A percentile compares a stretch with the other conserved stretches of the same genome.
Conservation (phyloP, 2,329 filamentous ascomycete genomes). For the Tolypocladium amazonense region DNA sequence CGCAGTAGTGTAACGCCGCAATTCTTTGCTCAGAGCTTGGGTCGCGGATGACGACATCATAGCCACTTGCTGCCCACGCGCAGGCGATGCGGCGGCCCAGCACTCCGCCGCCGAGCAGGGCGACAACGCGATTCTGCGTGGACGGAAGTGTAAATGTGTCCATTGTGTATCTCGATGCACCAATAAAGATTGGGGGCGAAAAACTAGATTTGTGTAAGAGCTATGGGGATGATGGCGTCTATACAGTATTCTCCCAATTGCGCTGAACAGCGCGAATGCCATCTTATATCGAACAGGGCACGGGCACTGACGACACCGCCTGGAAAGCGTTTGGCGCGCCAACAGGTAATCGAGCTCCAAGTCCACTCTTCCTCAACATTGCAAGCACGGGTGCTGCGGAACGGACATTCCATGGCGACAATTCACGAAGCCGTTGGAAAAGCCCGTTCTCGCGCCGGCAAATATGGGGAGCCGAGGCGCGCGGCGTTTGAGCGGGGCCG, state of each 20-base stretch:
- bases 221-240: background rate
- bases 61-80: constrained; percentile 29
- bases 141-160: background rate
- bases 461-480: background rate
- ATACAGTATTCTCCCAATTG: no score
- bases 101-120: constrained; percentile 29
- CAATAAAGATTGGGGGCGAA: background rate
- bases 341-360: background rate
- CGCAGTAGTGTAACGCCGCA: constrained; percentile 27
- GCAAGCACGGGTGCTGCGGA: background rate
- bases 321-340: background rate
- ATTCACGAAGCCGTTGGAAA: background rate
- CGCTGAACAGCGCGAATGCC: background rate
- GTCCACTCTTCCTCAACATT: background rate
- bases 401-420: background rate
- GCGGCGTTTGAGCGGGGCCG: background rate
- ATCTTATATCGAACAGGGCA: background rate
- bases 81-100: constrained; percentile 30
- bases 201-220: no score
- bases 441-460: background rate
- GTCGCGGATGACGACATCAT: constrained; percentile 30
- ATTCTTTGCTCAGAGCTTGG: constrained; percentile 23
- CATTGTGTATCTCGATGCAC: background rate
- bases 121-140: constrained; percentile 12
- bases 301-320: background rate